A percentile compares a stretch with the other conserved stretches of the same genome.
These are phyloP conservation scores for Dendryphion nanum DNA, from an alignment of 2,329 filamentous ascomycete species.

Conservation along the genomic window DNA sequence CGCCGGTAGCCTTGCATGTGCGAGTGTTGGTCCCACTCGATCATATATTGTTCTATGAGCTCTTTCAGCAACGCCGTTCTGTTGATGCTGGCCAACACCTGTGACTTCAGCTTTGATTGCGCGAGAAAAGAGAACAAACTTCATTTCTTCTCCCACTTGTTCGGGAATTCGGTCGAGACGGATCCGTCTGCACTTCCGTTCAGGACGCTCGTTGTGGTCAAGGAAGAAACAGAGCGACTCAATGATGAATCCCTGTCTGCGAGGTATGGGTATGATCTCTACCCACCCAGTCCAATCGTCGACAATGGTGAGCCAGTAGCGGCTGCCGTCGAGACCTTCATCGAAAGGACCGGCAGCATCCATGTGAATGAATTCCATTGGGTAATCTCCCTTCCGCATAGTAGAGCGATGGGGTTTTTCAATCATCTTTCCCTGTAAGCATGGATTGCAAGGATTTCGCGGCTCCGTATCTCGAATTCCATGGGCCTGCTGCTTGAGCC, in stretches of 20 bases:
- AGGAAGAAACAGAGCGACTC: constrained; percentile 4
- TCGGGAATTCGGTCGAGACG: neutral
- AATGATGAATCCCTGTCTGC: constrained; percentile 6
- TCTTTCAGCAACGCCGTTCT: constrained; percentile 6
- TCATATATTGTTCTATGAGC: constrained; percentile 2
- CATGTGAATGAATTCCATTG: constrained; percentile 12
- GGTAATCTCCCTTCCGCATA: constrained; percentile 9
- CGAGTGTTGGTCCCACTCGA: no score
- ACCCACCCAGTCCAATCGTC: constrained; percentile 9
- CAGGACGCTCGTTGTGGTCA: constrained; percentile 1
- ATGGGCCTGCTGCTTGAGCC: no score
- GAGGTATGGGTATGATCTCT: constrained; percentile 7
- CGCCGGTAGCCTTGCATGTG: no score
- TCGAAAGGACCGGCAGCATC: constrained; percentile 10
- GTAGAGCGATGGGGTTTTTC: constrained; percentile 4
- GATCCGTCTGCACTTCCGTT: constrained; percentile 3
- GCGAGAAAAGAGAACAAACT: constrained; percentile 2
- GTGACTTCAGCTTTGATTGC: constrained; percentile 3
- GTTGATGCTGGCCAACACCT: constrained; percentile 3
- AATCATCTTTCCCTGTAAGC: constrained; percentile 6
- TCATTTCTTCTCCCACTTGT: constrained; percentile 6
- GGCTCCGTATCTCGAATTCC: constrained; percentile 8
- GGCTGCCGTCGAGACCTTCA: constrained; percentile 8
- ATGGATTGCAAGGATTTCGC: constrained; percentile 8
- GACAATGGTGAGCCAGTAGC: constrained; percentile 13